Evolutionary conservation across 2,329 filamentous ascomycete genomes (phyloP), one percentile per base, ranked within the genome.

Genomic region (Talaromyces sp.): DNA sequence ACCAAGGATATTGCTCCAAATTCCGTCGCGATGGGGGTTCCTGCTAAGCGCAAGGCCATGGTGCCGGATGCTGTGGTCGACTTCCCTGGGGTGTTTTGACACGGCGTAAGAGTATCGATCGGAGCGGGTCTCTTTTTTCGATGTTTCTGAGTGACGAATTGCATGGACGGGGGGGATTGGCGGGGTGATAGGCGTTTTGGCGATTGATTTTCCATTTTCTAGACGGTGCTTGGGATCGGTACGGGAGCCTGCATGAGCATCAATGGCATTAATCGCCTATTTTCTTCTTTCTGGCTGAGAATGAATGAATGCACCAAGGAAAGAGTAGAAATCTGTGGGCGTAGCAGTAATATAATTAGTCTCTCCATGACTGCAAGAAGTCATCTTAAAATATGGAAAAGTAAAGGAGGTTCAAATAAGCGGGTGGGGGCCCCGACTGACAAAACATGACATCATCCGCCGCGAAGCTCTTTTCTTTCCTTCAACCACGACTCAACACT

Each of bases 1-100:
- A 74, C 73, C 11, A 72, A 68, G 64, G 63, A 72, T 63, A 64
- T 65, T 15, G 60, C 64, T 27, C 58, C 62, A n/a, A 60, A 55
- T n/a, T 70, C 65, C 19, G 75, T 79, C 9, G 77, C 73, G 13
- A 66, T 77, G 11, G 77, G 77, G 1, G 67, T 64, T 5, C 77
- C 76, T 0, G 75, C 75, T 4, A 70, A 62, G 58, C 44, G 44
- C 19, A 47, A 47, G 22, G 22, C n/a, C 9, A 47, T 2, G 8
- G 52, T 61, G 25, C 22, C 58, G 22, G 55, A 62, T 47, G 47
- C 32, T 17, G 8, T 15, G 17, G 39, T 42, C 11, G 39, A 32
- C 25, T 25, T 19, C 22, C 28, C 33, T 28, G 19, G n/a, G 19
- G 32, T 25, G 25, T 39, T 19, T 27, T 62, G 42, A 57, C 44